Conservation (phyloP, 441 rosid species). For the Populus hybrid region DNA sequence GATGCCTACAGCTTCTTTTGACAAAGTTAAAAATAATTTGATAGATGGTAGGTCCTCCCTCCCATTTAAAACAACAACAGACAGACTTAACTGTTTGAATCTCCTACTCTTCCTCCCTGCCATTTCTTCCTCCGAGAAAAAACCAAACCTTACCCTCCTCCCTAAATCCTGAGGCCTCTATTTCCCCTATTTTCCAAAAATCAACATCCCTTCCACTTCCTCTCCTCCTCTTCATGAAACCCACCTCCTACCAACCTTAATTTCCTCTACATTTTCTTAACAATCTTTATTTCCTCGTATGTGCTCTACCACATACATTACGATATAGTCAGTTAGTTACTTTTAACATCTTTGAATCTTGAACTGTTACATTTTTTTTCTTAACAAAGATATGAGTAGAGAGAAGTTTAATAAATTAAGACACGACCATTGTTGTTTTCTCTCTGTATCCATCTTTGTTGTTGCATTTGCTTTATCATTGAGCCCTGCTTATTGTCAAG, state of each 20-base stretch:
- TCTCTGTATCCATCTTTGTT: conserved; percentile 28
- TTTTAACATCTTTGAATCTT: not conserved
- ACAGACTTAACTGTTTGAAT: not conserved
- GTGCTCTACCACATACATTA: not conserved
- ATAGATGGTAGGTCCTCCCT: no score
- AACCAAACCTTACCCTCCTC: conserved; percentile 18
- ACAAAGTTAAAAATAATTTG: no score
- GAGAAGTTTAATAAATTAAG: conserved; percentile 18
- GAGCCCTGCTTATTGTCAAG: conserved; percentile 29
- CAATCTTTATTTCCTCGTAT: not conserved
- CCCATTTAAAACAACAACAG: no score
- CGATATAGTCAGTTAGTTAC: not conserved
- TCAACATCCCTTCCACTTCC: not conserved
- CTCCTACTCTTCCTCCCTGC: conserved; percentile 63
- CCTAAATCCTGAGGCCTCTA: conserved; percentile 13
- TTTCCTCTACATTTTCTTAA: not conserved
- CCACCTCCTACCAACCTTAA: not conserved
- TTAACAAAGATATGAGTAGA: conserved; percentile 36
- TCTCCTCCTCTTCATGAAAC: not conserved
- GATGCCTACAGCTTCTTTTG: no score
- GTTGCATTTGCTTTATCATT: conserved; percentile 11
- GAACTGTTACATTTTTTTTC: not conserved
- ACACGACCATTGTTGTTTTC: conserved; percentile 8
- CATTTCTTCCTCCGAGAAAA: conserved; percentile 49
- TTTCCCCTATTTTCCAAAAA: not conserved